Conservation (phyloP, 2,329 filamentous ascomycete genomes). For the Cercospora janseana region DNA sequence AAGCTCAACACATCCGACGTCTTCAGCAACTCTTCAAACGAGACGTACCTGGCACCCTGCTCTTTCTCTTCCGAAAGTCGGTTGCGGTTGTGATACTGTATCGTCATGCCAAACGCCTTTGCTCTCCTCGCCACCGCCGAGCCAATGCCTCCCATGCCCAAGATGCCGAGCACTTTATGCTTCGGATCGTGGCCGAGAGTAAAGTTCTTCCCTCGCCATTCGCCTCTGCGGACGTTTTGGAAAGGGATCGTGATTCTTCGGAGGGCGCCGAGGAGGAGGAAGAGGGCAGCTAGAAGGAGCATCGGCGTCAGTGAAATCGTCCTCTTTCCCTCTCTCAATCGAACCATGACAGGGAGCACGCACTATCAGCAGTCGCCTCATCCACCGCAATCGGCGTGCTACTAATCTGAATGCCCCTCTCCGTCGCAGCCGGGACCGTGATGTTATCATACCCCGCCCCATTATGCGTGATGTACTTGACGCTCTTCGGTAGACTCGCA, state of each 20-base stretch:
- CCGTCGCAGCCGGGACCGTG: slow-evolving; percentile 36
- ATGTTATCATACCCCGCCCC: slow-evolving; percentile 43
- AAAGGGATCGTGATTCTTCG: slow-evolving; percentile 50
- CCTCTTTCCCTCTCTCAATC: too few relatives aligned
- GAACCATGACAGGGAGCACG: not conserved
- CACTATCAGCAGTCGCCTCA: slow-evolving; percentile 48
- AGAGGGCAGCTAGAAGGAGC: slow-evolving; percentile 42
- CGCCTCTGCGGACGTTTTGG: slow-evolving; percentile 46
- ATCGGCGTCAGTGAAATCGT: not conserved
- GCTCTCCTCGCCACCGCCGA: slow-evolving; percentile 50
- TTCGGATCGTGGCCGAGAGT: slow-evolving; percentile 54
- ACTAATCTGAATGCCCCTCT: slow-evolving; percentile 44
- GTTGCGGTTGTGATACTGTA: slow-evolving; percentile 59
- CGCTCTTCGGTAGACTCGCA: slow-evolving; percentile 41
- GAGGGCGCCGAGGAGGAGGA: slow-evolving; percentile 54
- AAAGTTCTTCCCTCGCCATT: slow-evolving; percentile 47
- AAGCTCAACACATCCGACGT: slow-evolving; percentile 56
- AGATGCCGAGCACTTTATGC: slow-evolving; percentile 54
- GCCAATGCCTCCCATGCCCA: slow-evolving; percentile 62
- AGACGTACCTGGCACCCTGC: slow-evolving; percentile 53
- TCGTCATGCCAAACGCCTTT: slow-evolving; percentile 55
- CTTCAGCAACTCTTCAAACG: slow-evolving; percentile 55
- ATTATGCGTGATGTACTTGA: slow-evolving; percentile 49
- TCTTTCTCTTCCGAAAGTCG: slow-evolving; percentile 43
- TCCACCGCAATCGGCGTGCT: slow-evolving; percentile 51